Evolutionary conservation across 2,329 filamentous ascomycete genomes (phyloP).

Genomic region (Fusarium gaditjirri): DNA sequence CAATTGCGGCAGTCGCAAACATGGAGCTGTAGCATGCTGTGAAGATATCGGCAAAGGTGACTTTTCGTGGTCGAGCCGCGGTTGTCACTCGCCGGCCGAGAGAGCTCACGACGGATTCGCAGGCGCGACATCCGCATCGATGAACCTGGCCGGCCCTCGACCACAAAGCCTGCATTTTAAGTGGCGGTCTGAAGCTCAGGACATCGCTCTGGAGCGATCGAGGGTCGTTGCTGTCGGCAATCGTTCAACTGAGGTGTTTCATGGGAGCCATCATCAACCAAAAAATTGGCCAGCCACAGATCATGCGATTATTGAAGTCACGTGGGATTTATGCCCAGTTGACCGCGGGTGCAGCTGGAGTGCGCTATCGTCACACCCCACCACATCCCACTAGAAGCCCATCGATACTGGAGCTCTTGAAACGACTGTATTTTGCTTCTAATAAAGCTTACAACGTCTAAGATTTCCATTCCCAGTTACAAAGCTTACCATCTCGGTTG

Average conservation of each 20-base stretch:
- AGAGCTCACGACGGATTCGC: slow-evolving; percentile 61
- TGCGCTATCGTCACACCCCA: slow-evolving; percentile 43
- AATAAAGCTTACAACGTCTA: not conserved
- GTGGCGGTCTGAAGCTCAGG: slow-evolving; percentile 14
- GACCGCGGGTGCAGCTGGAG: not conserved
- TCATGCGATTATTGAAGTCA: slow-evolving; percentile 44
- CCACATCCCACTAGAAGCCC: slow-evolving; percentile 28
- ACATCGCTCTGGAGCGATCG: slow-evolving; percentile 40
- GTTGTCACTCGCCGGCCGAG: slow-evolving; percentile 63
- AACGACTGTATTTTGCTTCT: slow-evolving; percentile 22
- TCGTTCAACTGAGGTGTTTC: slow-evolving; percentile 42
- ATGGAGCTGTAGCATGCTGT: slow-evolving; percentile 76
- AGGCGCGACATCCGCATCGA: slow-evolving; percentile 72
- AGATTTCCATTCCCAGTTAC: not conserved
- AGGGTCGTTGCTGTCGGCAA: slow-evolving; percentile 16
- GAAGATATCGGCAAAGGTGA: slow-evolving; percentile 64
- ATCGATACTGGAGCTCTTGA: slow-evolving; percentile 15
- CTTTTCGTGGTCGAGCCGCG: slow-evolving; percentile 59
- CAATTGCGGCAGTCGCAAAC: slow-evolving; percentile 71
- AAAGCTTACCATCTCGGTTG: not conserved
- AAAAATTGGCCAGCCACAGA: slow-evolving; percentile 41
- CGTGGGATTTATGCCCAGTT: slow-evolving; percentile 24
- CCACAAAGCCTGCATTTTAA: slow-evolving; percentile 75
- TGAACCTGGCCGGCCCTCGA: slow-evolving; percentile 72
- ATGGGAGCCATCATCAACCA: slow-evolving; percentile 15